phyloP scores from a whole-genome alignment of 2,329 filamentous ascomycete genomes.

The Ceratocystis diversiconidia region DNA sequence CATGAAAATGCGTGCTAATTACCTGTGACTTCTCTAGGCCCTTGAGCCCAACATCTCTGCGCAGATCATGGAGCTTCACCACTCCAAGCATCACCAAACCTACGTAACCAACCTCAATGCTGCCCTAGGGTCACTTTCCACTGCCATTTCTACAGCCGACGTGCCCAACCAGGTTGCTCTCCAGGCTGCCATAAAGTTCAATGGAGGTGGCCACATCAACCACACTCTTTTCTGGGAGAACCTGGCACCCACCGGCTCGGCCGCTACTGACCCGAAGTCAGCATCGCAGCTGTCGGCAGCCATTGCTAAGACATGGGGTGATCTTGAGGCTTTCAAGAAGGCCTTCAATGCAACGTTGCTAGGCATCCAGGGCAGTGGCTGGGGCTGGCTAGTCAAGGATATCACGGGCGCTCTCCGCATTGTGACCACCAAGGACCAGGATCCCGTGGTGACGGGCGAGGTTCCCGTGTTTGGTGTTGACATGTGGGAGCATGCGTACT shows the following conservation, averaged over 20 bases:
- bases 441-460: constrained; percentile 54
- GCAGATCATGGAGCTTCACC: constrained; percentile 72
- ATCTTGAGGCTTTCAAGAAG: constrained; percentile 48
- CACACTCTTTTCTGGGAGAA: constrained; percentile 89
- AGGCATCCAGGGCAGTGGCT: constrained; percentile 68
- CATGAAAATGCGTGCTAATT: neutral
- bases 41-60: constrained; percentile 60
- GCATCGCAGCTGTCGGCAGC: constrained; percentile 46
- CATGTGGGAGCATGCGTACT: constrained; percentile 93
- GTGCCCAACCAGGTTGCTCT: constrained; percentile 51
- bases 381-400: constrained; percentile 72
- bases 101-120: constrained; percentile 66
- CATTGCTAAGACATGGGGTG: constrained; percentile 54
- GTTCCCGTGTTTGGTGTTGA: constrained; percentile 62
- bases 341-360: constrained; percentile 53
- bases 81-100: constrained; percentile 64
- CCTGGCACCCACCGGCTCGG: constrained; percentile 46
- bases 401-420: constrained; percentile 48
- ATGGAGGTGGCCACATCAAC: constrained; percentile 86
- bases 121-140: constrained; percentile 44
- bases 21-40: constrained; percentile 32
- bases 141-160: constrained; percentile 42
- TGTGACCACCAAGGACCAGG: constrained; percentile 75
- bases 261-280: constrained; percentile 38
- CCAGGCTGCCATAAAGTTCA: constrained; percentile 66